Evolutionary conservation across 1,284 basidiomycete species (phyloP).

Genomic region (Ceratobasidium sp.): DNA sequence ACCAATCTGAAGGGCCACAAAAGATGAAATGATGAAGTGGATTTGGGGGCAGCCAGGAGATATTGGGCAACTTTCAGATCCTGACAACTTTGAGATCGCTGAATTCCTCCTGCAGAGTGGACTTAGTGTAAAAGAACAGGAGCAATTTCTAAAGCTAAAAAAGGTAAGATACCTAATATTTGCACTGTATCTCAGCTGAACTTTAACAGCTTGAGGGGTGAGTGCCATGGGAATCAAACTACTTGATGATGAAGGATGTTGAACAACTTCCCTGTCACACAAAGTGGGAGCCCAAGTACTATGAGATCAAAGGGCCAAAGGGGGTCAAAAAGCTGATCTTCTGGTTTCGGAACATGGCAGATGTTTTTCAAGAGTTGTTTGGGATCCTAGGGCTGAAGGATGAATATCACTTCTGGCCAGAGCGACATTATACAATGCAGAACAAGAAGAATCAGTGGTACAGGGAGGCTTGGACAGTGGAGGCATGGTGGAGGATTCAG

Average conservation of each 20-base stretch:
- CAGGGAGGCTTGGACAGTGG: conserved; percentile 33
- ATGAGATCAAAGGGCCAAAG: background rate
- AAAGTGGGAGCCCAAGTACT: background rate
- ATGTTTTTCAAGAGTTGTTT: background rate
- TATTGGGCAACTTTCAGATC: background rate
- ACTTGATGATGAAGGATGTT: background rate
- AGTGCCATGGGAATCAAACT: background rate
- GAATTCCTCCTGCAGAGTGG: background rate
- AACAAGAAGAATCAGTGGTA: background rate
- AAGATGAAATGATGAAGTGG: background rate
- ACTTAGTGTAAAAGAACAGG: background rate
- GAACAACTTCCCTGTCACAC: background rate
- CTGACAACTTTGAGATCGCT: conserved; percentile 3
- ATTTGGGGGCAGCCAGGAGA: background rate
- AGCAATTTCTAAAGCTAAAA: too few relatives aligned
- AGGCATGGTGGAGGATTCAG: conserved; percentile 39
- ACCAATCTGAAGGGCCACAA: background rate
- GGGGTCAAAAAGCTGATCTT: background rate
- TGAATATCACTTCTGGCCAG: background rate
- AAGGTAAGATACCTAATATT: background rate
- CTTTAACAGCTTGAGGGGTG: background rate
- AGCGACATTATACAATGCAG: background rate
- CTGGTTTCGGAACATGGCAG: conserved; percentile 1
- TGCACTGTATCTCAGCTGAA: background rate
- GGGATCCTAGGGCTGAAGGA: background rate